Evolutionary conservation across 371 early-diverging fungal species (phyloP).

Genomic region (Thermomucor indicae-seudaticae): DNA sequence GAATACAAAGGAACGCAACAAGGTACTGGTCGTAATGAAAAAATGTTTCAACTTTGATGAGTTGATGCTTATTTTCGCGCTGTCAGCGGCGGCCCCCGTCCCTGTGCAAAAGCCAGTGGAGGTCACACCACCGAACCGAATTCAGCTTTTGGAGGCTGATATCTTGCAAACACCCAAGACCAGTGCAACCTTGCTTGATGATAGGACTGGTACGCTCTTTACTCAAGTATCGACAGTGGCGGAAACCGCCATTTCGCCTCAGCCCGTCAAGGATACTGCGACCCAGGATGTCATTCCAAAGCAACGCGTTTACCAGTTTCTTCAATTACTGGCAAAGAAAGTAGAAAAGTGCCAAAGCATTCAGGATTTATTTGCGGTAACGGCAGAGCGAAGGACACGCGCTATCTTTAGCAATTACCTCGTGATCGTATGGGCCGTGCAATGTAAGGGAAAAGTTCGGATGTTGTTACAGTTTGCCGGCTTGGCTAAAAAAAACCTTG

Average conservation of each 20-base stretch:
- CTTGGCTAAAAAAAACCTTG: too few species aligned
- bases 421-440: conserved; percentile 42
- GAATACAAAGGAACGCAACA: conserved; percentile 25
- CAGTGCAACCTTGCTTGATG: conserved; percentile 11
- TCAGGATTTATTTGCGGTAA: conserved; percentile 25
- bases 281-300: conserved; percentile 13
- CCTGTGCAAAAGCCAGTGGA: conserved; percentile 9
- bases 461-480: not conserved
- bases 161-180: conserved; percentile 15
- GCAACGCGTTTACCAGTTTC: conserved; percentile 15
- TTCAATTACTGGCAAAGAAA: conserved; percentile 9
- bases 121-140: conserved; percentile 11
- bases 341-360: conserved; percentile 18
- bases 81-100: conserved; percentile 11
- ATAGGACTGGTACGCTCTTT: conserved; percentile 19
- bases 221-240: conserved; percentile 5
- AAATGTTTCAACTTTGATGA: not conserved
- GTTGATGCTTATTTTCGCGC: not conserved
- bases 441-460: conserved; percentile 26
- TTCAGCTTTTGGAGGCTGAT: conserved; percentile 14
- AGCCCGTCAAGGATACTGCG: conserved; percentile 5
- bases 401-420: conserved; percentile 38
- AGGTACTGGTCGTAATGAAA: conserved; percentile 10
- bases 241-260: not conserved
- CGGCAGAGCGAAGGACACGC: conserved; percentile 27